These are phyloP conservation scores for Astrocystis sublimbata DNA, from an alignment of 495 filamentous ascomycete genomes.

Conservation along the genomic window DNA sequence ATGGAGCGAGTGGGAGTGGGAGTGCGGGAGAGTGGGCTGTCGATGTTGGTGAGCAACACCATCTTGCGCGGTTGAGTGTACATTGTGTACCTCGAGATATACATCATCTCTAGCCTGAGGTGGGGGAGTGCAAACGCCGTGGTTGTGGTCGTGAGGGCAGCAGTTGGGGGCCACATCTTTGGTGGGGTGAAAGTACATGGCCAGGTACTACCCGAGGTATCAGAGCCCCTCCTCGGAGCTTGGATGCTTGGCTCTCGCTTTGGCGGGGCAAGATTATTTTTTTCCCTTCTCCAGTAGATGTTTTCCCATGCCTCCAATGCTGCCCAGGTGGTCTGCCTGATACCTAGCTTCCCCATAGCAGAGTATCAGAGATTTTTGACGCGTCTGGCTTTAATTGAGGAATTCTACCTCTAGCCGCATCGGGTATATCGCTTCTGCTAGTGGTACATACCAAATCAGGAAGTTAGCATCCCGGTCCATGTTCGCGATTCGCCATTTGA, in stretches of 20 bases:
- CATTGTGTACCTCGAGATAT: no score
- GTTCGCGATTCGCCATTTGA: not conserved
- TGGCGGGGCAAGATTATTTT: slow-evolving; percentile 14
- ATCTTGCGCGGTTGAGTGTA: slow-evolving; percentile 1
- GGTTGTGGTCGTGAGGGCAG: no score
- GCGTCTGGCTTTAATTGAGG: not conserved
- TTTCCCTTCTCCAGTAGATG: not conserved
- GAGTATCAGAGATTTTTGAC: slow-evolving; percentile 4
- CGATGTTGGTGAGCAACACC: slow-evolving; percentile 1
- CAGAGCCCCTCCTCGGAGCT: no score
- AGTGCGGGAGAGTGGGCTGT: slow-evolving; percentile 5
- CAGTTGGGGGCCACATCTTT: no score
- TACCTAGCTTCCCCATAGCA: not conserved
- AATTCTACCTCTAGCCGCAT: not conserved
- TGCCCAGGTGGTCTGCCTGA: not conserved
- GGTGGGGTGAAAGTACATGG: no score
- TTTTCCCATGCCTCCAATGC: not conserved
- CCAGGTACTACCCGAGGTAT: no score
- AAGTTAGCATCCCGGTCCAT: slow-evolving; percentile 17
- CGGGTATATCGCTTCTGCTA: not conserved
- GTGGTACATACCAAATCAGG: slow-evolving; percentile 13
- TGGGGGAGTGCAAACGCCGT: not conserved
- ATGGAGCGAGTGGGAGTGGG: no score
- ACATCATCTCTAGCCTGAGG: not conserved
- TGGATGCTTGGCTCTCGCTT: not conserved